Percentiles rank a stretch among this genome's conserved stretches.
These are phyloP conservation scores for Clonostachys rosea DNA, from an alignment of 2,329 filamentous ascomycete genomes.

Conservation along the genomic window DNA sequence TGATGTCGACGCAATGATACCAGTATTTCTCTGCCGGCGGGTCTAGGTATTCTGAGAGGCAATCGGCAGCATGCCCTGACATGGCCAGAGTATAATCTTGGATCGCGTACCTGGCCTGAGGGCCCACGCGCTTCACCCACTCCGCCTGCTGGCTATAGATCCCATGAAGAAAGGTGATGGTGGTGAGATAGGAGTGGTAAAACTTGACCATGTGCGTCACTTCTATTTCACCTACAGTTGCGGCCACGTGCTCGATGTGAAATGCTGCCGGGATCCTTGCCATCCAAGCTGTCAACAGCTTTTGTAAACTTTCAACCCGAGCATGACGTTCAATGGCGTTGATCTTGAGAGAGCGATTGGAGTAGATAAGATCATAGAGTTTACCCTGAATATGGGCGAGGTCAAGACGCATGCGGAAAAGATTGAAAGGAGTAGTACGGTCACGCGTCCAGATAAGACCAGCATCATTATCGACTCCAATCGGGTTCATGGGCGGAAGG, in stretches of 20 bases:
- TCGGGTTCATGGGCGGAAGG: slow-evolving; percentile 18
- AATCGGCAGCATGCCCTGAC: neutral
- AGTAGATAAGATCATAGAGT: slow-evolving; percentile 32
- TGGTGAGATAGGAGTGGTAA: slow-evolving; percentile 27
- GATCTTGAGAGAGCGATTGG: slow-evolving; percentile 15
- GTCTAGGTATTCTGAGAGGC: slow-evolving; percentile 3
- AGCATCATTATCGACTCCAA: slow-evolving; percentile 14
- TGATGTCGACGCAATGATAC: slow-evolving; percentile 22
- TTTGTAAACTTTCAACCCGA: slow-evolving; percentile 16
- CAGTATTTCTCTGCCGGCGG: slow-evolving; percentile 19
- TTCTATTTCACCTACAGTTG: neutral
- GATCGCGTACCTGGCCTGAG: slow-evolving; percentile 16
- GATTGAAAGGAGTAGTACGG: slow-evolving; percentile 24
- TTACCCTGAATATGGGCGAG: slow-evolving; percentile 33
- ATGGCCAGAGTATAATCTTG: slow-evolving; percentile 7
- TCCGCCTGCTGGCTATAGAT: slow-evolving; percentile 28
- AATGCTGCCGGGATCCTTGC: slow-evolving; percentile 22
- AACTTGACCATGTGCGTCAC: slow-evolving; percentile 27
- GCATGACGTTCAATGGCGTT: slow-evolving; percentile 19
- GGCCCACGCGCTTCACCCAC: slow-evolving; percentile 26
- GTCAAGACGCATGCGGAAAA: slow-evolving; percentile 30
- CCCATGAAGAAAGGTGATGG: slow-evolving; percentile 28
- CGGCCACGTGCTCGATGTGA: slow-evolving; percentile 22
- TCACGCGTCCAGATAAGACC: slow-evolving; percentile 27
- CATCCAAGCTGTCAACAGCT: slow-evolving; percentile 29